Percentiles rank a stretch among this genome's conserved stretches.
phyloP scores from a whole-genome alignment of 75 land plant genomes.

The Sequoiadendron giganteum region DNA sequence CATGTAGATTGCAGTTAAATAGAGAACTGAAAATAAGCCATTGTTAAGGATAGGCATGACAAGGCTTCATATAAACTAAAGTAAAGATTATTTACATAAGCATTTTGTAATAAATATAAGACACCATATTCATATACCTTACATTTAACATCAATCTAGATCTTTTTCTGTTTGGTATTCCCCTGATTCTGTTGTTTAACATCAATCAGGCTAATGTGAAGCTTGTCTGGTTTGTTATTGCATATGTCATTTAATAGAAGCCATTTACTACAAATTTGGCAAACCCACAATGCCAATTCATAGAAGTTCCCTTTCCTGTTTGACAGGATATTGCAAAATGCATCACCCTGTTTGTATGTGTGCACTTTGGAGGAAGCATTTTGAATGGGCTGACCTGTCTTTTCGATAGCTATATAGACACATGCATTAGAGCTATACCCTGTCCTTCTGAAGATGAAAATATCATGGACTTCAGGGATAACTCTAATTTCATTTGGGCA shows the following conservation, averaged over 20 bases:
- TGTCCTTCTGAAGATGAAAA: conserved; percentile 64
- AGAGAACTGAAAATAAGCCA: neutral
- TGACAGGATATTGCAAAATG: conserved; percentile 74
- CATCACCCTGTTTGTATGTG: conserved; percentile 44
- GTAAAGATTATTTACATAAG: neutral
- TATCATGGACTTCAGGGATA: conserved; percentile 39
- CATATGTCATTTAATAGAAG: neutral
- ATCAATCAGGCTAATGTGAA: neutral
- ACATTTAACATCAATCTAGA: neutral
- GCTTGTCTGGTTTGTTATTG: neutral
- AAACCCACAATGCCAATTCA: neutral
- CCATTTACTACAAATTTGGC: neutral
- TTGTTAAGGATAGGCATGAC: neutral
- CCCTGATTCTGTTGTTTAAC: no score
- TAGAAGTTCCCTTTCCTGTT: neutral
- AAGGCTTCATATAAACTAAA: no score
- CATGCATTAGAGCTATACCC: conserved; percentile 58
- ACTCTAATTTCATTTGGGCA: conserved; percentile 37
- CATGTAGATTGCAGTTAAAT: neutral
- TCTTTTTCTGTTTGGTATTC: neutral
- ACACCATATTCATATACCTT: no score
- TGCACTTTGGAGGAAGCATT: conserved; percentile 64
- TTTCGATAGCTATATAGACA: conserved; percentile 59
- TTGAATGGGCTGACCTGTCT: conserved; percentile 54
- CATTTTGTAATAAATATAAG: neutral